Conservation (phyloP, 345 rosid genomes). For the Eucalyptus sp. region DNA sequence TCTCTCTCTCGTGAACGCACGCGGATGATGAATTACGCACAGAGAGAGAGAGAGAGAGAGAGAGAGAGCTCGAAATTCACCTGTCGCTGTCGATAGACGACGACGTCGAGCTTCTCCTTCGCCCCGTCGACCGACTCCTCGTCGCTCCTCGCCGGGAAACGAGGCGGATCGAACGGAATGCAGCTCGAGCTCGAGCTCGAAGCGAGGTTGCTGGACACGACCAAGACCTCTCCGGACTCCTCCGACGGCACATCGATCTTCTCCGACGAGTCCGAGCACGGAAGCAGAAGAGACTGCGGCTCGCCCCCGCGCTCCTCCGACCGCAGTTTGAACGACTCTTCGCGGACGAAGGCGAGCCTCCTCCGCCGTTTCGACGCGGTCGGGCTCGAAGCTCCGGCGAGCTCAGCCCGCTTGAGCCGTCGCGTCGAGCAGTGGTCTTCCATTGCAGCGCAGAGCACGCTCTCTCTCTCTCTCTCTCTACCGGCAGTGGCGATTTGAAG, state of each 20-base stretch:
- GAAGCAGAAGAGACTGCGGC: background rate
- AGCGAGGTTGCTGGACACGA: background rate
- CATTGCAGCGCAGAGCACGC: background rate
- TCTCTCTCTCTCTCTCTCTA: background rate
- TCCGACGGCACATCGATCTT: background rate
- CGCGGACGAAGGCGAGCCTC: background rate
- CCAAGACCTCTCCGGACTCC: background rate
- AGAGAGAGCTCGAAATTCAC: background rate
- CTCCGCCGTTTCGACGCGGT: background rate
- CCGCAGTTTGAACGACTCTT: background rate
- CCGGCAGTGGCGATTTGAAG: background rate
- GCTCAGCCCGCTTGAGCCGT: background rate
- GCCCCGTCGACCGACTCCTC: background rate
- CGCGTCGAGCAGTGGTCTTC: background rate
- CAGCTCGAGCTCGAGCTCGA: background rate
- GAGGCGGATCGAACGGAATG: background rate
- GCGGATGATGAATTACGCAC: background rate
- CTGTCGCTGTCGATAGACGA: background rate
- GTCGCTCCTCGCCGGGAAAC: background rate
- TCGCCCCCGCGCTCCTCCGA: background rate
- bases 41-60: background rate
- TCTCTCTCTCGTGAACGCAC: background rate
- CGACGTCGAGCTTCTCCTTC: background rate
- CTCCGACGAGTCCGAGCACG: background rate
- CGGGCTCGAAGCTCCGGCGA: background rate